Evolutionary conservation across 768 basidiomycete genomes (phyloP).

Genomic region (Tulasnella sp.): DNA sequence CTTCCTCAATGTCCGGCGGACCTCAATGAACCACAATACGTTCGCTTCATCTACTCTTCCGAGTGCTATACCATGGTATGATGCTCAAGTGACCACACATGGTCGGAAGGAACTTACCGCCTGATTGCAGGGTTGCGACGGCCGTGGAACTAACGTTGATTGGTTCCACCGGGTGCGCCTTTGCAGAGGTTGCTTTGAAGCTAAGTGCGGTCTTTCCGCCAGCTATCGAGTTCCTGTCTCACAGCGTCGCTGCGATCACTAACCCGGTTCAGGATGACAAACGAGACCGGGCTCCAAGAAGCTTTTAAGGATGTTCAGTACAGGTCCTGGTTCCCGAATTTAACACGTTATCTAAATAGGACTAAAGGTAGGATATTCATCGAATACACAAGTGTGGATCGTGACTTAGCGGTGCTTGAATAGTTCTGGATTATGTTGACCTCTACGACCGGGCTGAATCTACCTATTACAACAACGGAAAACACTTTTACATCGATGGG

Average conservation of each 20-base stretch:
- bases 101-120: background rate
- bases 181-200: background rate
- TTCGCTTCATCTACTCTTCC: conserved; percentile 20
- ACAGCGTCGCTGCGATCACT: background rate
- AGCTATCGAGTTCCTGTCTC: background rate
- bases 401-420: background rate
- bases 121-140: background rate
- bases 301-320: background rate
- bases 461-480: background rate
- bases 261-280: background rate
- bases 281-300: background rate
- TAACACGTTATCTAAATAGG: background rate
- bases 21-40: conserved; percentile 25
- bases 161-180: background rate
- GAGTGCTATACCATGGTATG: conserved; percentile 5
- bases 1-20: conserved; percentile 23
- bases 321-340: background rate
- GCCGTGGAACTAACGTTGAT: background rate
- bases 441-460: background rate
- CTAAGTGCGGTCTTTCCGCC: background rate
- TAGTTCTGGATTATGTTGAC: background rate
- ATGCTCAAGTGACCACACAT: no score
- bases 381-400: background rate
- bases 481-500: background rate
- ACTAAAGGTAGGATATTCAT: background rate